Evolutionary conservation across 495 filamentous ascomycete genomes (phyloP).

Genomic region (Neurospora pannonica): DNA sequence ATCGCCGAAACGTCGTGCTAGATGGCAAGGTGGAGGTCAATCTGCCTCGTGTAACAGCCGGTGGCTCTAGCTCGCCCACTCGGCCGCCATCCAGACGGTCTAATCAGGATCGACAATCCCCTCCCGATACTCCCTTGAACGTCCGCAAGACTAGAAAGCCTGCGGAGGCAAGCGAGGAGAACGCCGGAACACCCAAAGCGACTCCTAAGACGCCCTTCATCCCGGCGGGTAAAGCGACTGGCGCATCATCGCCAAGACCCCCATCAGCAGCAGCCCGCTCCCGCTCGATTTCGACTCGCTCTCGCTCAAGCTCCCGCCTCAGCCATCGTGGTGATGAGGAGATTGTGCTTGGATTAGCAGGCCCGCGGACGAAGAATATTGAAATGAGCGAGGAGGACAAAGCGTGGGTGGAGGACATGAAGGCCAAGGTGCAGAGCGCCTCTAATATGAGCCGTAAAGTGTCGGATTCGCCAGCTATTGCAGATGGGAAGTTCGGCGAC

Average conservation of each 20-base stretch:
- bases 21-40: slow-evolving; percentile 49
- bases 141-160: slow-evolving; percentile 42
- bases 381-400: slow-evolving; percentile 55
- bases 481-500: slow-evolving; percentile 40
- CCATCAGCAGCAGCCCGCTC: slow-evolving; percentile 17
- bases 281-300: slow-evolving; percentile 27
- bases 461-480: slow-evolving; percentile 12
- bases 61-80: slow-evolving; percentile 32
- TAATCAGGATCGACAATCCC: slow-evolving; percentile 25
- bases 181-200: neutral
- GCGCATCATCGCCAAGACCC: slow-evolving; percentile 10
- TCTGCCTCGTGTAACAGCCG: neutral
- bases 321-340: slow-evolving; percentile 47
- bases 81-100: slow-evolving; percentile 10
- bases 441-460: slow-evolving; percentile 34
- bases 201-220: neutral
- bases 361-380: slow-evolving; percentile 47
- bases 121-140: slow-evolving; percentile 27
- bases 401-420: slow-evolving; percentile 65
- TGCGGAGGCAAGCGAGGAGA: slow-evolving; percentile 16
- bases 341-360: slow-evolving; percentile 50
- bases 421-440: slow-evolving; percentile 51
- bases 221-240: neutral
- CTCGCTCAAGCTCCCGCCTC: slow-evolving; percentile 33
- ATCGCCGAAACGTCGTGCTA: slow-evolving; percentile 43